Percentiles rank a stretch among this genome's conserved stretches.
Evolutionary conservation across 805 yeast species (phyloP).

Genomic region (Candida ulmi): DNA sequence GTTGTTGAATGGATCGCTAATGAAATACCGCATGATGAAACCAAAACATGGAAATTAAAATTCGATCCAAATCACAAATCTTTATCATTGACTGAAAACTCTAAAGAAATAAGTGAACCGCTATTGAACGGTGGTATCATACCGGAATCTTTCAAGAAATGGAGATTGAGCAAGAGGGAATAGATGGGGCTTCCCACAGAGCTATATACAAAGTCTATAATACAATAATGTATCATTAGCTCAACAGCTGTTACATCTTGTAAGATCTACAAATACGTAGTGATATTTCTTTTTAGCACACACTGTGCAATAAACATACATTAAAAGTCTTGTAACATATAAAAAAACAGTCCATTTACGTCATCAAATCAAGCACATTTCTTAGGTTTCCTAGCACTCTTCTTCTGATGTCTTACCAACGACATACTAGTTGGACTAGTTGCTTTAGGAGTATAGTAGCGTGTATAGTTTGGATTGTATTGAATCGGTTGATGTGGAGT

Average conservation of each 20-base stretch:
- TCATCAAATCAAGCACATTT: too few species aligned
- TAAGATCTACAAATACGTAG: too few species aligned
- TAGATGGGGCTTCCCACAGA: constrained; percentile 6
- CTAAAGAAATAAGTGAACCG: constrained; percentile 30
- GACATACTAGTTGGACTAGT: constrained; percentile 9
- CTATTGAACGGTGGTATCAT: constrained; percentile 38
- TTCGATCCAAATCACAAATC: constrained; percentile 52
- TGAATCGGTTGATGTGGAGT: constrained; percentile 13
- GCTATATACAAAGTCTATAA: constrained; percentile 12
- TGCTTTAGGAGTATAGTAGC: constrained; percentile 19
- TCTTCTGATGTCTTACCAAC: constrained; percentile 1
- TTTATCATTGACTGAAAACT: constrained; percentile 44
- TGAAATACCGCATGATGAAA: constrained; percentile 48
- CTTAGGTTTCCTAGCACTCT: constrained; percentile 14
- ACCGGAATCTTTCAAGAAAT: constrained; percentile 44
- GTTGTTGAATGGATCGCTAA: constrained; percentile 70
- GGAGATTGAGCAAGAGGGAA: constrained; percentile 34
- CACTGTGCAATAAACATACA: too few species aligned
- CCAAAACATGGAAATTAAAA: constrained; percentile 46
- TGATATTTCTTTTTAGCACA: too few species aligned
- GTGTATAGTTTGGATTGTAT: constrained; percentile 16
- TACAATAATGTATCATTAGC: too few species aligned
- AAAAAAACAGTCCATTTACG: too few species aligned
- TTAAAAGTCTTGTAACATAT: too few species aligned
- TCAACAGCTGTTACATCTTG: too few species aligned